Conservation (phyloP, 139 green algal species). For the Auxenochlorella pyrenoidosa region DNA sequence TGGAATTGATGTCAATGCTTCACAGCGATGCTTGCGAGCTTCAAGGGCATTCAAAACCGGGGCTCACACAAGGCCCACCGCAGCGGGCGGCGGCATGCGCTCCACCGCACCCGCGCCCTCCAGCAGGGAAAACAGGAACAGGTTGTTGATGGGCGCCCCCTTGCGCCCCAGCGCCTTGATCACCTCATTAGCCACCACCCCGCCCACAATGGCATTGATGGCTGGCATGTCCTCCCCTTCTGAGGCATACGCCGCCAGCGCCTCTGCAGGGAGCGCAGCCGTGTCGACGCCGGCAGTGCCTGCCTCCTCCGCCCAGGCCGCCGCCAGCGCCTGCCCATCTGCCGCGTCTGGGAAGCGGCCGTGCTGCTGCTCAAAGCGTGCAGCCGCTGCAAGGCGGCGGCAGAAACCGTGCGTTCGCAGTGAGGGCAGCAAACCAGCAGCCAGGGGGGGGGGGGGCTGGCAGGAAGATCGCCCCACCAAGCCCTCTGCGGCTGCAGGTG, state of each 20-base stretch:
- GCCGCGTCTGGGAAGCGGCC: conserved; percentile 13
- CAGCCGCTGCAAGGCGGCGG: conserved; percentile 37
- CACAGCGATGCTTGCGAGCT: no score
- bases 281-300: not conserved
- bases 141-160: conserved; percentile 83
- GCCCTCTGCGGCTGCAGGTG: not conserved
- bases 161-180: conserved; percentile 83
- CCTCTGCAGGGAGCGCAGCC: conserved; percentile 9
- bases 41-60: not conserved
- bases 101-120: conserved; percentile 70
- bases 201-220: conserved; percentile 83
- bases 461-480: not conserved
- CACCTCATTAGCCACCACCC: conserved; percentile 87
- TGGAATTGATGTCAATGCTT: no score
- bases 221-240: conserved; percentile 61
- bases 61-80: no score
- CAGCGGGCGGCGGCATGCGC: not conserved
- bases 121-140: conserved; percentile 79
- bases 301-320: not conserved
- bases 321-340: conserved; percentile 36
- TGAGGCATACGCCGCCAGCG: conserved; percentile 32
- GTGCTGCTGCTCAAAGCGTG: conserved; percentile 54
- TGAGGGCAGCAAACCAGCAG: not conserved
- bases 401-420: not conserved
- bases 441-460: not conserved